These are phyloP conservation scores for Diaporthe australafricana DNA, from an alignment of 2,329 filamentous ascomycete species.

Conservation along the genomic window DNA sequence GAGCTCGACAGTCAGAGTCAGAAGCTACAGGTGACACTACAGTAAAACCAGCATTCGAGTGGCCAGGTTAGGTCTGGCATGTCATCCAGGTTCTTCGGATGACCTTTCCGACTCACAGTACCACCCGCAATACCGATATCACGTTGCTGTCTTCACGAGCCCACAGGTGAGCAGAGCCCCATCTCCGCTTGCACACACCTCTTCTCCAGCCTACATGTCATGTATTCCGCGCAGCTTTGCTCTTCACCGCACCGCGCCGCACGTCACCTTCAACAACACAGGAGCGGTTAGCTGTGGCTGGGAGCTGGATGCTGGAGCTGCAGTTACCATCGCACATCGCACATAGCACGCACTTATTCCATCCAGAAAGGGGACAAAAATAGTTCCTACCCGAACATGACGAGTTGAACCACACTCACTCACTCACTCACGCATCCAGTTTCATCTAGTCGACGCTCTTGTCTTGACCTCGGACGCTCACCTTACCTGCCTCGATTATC, in stretches of 20 bases:
- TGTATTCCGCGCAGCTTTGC: not conserved
- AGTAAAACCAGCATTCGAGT: not conserved
- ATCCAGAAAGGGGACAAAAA: too few relatives aligned
- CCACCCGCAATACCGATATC: not conserved
- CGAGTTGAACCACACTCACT: too few relatives aligned
- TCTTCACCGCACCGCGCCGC: too few relatives aligned
- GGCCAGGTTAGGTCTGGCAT: not conserved
- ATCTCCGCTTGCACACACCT: not conserved
- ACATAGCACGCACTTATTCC: too few relatives aligned
- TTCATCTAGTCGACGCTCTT: too few relatives aligned
- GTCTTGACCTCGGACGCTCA: not conserved
- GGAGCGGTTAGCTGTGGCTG: not conserved
- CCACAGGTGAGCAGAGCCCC: conserved; percentile 17
- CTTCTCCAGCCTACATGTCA: too few relatives aligned
- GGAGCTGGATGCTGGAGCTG: not conserved
- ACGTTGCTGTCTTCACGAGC: not conserved
- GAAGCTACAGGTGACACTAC: not conserved
- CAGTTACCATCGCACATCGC: not conserved
- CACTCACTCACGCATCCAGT: too few relatives aligned
- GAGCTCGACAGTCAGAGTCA: not conserved
- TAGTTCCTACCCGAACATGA: too few relatives aligned
- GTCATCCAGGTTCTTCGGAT: conserved; percentile 10
- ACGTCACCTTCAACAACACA: not conserved
- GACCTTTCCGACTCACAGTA: conserved; percentile 10
- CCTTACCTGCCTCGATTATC: not conserved